These are phyloP conservation scores for Primulina huaijiensis DNA, from an alignment of 257 asterid genomes.

Conservation along the genomic window DNA sequence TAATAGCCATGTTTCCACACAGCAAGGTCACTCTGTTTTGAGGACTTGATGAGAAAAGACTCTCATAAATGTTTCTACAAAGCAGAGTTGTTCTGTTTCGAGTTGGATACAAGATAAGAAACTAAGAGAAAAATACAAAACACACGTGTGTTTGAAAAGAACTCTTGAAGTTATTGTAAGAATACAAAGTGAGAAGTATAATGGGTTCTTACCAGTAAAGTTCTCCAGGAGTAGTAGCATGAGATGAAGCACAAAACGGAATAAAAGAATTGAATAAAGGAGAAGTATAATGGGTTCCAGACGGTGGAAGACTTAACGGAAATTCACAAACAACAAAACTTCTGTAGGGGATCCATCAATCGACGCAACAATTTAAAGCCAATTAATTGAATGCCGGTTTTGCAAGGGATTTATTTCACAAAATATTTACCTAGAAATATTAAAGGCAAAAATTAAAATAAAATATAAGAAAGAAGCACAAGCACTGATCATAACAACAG, in stretches of 20 bases:
- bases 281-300: not conserved
- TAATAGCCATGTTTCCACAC: constrained; percentile 11
- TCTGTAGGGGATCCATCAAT: constrained; percentile 9
- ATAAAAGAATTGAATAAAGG: constrained; percentile 48
- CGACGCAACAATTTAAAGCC: not conserved
- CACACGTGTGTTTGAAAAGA: constrained; percentile 5
- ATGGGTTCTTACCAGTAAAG: constrained; percentile 63
- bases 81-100: constrained; percentile 14
- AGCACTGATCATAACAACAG: not conserved
- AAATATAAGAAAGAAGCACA: too few species aligned
- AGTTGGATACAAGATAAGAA: not conserved
- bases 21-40: constrained; percentile 14
- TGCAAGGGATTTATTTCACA: too few species aligned
- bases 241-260: constrained; percentile 78
- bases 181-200: constrained; percentile 23
- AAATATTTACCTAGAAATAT: too few species aligned
- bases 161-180: not conserved
- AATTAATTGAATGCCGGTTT: not conserved
- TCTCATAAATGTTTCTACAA: not conserved
- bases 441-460: not conserved
- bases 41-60: not conserved
- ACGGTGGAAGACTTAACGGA: not conserved
- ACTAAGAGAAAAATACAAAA: constrained; percentile 5
- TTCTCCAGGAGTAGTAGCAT: constrained; percentile 82
- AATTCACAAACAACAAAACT: not conserved